Evolutionary conservation across 2,329 filamentous ascomycete species (phyloP), one percentile per base, ranked within the genome.

Genomic region (Sordariomycetes sp.): DNA sequence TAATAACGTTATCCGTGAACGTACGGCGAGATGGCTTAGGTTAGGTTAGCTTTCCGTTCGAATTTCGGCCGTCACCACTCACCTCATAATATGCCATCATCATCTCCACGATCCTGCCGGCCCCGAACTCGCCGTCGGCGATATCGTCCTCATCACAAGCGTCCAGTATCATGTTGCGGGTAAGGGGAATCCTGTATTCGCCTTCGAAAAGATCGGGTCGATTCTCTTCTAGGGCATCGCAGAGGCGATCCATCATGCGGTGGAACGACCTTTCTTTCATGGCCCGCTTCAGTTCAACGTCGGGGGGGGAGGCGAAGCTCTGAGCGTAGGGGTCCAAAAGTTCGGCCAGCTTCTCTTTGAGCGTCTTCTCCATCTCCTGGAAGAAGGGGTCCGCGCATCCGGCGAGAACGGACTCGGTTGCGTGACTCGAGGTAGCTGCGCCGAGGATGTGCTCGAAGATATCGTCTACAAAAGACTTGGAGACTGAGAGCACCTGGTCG

Each of bases 1-100:
- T 66, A 14, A 62, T 53, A 8, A 72, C 49, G 15, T 68, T 68
- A 4, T 72, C 62, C 4, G 63, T 52, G 31, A 72, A 68, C 0
- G 58, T 63, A 10, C 59, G 43, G 4, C 62, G 49, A 2, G 62
- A 58, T n/a, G n/a, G n/a, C 21, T 29, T 35, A n/a, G n/a, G n/a
- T n/a, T n/a, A n/a, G n/a, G n/a, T n/a, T n/a, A n/a, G n/a, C n/a
- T n/a, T n/a, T n/a, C n/a, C n/a, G n/a, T n/a, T n/a, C n/a, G n/a
- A n/a, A n/a, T n/a, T n/a, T n/a, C n/a, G n/a, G n/a, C n/a, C n/a
- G n/a, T 30, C 24, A 10, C 7, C 7, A 9, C 11, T 15, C 42
- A 68, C 63, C 39, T 62, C 50, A 38, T 68, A 69, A 37, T 66
- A 65, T 0, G 53, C 51, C 33, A 58, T 40, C 48, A 66, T 61